A percentile compares a stretch with the other conserved stretches of the same genome.
Conservation (phyloP, 2,329 filamentous ascomycete species). For the Claviceps cyperi region DNA sequence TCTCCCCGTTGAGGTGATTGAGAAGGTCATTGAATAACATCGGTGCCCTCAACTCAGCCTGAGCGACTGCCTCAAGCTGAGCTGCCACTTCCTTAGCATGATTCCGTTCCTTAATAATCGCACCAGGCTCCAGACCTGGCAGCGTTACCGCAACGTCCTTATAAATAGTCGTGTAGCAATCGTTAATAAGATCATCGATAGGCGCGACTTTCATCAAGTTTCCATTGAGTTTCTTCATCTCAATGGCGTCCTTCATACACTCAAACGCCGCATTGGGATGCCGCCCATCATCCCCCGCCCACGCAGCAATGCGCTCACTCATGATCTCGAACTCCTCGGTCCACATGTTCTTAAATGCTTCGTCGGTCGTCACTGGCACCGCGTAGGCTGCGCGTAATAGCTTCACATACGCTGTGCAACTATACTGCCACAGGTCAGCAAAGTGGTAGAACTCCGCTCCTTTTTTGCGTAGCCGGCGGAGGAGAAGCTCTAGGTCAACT, state of each 20-base stretch:
- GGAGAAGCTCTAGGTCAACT: constrained; percentile 58
- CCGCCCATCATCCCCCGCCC: constrained; percentile 28
- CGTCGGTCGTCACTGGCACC: constrained; percentile 32
- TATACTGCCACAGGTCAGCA: constrained; percentile 42
- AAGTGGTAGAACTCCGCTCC: constrained; percentile 60
- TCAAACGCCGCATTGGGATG: constrained; percentile 28
- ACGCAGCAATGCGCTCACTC: constrained; percentile 38
- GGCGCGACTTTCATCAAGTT: constrained; percentile 71
- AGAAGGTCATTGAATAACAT: constrained; percentile 28
- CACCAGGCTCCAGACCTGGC: constrained; percentile 32
- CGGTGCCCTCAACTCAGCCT: constrained; percentile 14
- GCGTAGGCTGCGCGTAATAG: constrained; percentile 35
- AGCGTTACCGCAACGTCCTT: constrained; percentile 48
- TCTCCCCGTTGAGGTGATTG: constrained; percentile 24
- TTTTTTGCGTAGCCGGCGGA: constrained; percentile 69
- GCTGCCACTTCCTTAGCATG: constrained; percentile 27
- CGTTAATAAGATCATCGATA: constrained; percentile 88
- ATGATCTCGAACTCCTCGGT: constrained; percentile 45
- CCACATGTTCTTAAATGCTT: constrained; percentile 38
- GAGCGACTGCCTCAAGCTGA: constrained; percentile 18
- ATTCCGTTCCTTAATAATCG: constrained; percentile 31
- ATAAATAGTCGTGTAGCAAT: constrained; percentile 72
- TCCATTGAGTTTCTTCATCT: constrained; percentile 61
- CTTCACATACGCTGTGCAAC: constrained; percentile 37
- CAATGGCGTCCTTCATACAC: constrained; percentile 43